These are phyloP conservation scores for Zanthoxylum bungeanum DNA, from an alignment of 345 rosid genomes.

Conservation along the genomic window DNA sequence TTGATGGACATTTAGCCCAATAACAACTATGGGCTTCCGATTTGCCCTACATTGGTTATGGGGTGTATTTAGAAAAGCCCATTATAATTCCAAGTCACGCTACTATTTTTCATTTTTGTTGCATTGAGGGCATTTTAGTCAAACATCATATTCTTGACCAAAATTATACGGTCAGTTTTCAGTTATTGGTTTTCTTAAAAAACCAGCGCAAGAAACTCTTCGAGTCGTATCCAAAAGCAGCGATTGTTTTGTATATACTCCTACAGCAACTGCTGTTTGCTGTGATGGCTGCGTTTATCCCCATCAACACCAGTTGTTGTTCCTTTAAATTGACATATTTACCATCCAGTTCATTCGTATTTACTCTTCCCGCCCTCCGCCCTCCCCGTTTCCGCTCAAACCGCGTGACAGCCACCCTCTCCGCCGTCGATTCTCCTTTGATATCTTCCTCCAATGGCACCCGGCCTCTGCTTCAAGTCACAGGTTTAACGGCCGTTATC, in stretches of 20 bases:
- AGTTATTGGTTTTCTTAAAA: background rate
- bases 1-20: too few relatives aligned
- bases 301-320: slow-evolving; percentile 3
- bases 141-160: background rate
- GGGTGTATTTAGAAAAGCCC: too few relatives aligned
- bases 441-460: slow-evolving; percentile 26
- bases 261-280: background rate
- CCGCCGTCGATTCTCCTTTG: slow-evolving; percentile 26
- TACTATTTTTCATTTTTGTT: too few relatives aligned
- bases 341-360: background rate
- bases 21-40: too few relatives aligned
- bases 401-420: slow-evolving; percentile 21
- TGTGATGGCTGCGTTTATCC: slow-evolving; percentile 8
- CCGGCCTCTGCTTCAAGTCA: slow-evolving; percentile 76
- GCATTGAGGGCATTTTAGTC: too few relatives aligned
- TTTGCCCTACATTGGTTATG: too few relatives aligned
- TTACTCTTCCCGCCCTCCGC: slow-evolving; percentile 2
- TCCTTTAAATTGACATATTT: background rate
- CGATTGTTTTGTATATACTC: too few relatives aligned
- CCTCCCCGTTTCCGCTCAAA: background rate
- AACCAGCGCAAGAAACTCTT: background rate
- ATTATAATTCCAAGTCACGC: too few relatives aligned
- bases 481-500: slow-evolving; percentile 73
- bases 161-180: too few relatives aligned
- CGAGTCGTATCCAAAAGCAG: background rate